These are phyloP conservation scores for Blastocystis sp. DNA, from an alignment of 352 stramenopile species.

Conservation along the genomic window DNA sequence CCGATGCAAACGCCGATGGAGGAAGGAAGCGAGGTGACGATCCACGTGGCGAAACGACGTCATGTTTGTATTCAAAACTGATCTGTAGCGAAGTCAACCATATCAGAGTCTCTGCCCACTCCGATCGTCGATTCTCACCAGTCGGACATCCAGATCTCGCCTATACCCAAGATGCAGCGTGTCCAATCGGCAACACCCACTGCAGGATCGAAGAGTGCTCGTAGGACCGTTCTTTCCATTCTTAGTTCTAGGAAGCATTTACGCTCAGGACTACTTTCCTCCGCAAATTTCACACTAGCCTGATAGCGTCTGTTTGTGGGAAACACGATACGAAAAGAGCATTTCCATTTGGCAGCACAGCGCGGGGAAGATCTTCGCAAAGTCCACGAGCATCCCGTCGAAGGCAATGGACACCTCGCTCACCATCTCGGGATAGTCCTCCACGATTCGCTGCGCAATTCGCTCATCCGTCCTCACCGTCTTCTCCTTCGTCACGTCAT, in stretches of 20 bases:
- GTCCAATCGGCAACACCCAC: background rate
- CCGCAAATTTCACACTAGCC: constrained; percentile 27
- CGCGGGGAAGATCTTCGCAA: constrained; percentile 24
- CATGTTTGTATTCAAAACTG: background rate
- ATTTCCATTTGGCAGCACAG: background rate
- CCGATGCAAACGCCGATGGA: background rate
- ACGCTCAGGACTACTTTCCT: constrained; percentile 60
- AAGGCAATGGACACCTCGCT: constrained; percentile 46
- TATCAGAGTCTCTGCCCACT: background rate
- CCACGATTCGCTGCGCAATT: background rate
- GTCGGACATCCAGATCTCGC: too few relatives aligned
- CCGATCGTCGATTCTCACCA: background rate
- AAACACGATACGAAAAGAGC: background rate
- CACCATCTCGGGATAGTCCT: constrained; percentile 34
- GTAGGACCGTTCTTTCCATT: background rate
- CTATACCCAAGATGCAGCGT: too few relatives aligned
- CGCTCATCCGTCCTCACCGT: constrained; percentile 34
- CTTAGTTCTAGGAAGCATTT: constrained; percentile 41
- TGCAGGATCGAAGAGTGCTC: background rate
- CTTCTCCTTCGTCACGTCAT: background rate
- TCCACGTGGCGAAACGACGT: background rate
- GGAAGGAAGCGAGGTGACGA: background rate
- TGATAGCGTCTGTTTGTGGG: background rate
- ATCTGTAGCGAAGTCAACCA: constrained; percentile 31
- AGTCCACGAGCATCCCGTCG: constrained; percentile 54